These are phyloP conservation scores for Solanum chilense DNA, from an alignment of 257 asterid species.

Conservation along the genomic window DNA sequence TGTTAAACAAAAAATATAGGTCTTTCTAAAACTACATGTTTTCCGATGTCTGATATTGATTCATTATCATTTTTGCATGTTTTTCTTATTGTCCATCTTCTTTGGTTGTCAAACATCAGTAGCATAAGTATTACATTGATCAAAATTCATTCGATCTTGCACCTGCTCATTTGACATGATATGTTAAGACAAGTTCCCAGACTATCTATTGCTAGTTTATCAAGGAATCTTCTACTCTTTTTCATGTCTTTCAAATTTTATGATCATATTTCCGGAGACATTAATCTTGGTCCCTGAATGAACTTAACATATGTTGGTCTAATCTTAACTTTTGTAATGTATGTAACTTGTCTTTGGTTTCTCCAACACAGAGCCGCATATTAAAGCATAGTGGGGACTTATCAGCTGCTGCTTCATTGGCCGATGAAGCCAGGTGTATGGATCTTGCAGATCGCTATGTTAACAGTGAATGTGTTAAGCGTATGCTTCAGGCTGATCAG, in stretches of 20 bases:
- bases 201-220: not conserved
- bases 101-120: not conserved
- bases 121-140: not conserved
- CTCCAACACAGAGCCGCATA: constrained; percentile 69
- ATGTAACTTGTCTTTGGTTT: constrained; percentile 4
- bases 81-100: not conserved
- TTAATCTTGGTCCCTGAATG: not conserved
- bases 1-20: not conserved
- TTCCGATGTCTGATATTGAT: not conserved
- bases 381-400: constrained; percentile 93
- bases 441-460: constrained; percentile 98
- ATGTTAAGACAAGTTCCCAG: not conserved
- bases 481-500: constrained; percentile 99
- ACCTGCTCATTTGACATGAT: not conserved
- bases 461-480: constrained; percentile 93
- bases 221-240: not conserved
- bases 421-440: constrained; percentile 98
- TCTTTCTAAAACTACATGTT: not conserved
- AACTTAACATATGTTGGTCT: not conserved
- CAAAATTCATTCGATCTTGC: not conserved
- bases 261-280: not conserved
- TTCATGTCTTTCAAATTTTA: not conserved
- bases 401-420: constrained; percentile 84
- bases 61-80: not conserved
- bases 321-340: not conserved